Evolutionary conservation across 1,284 basidiomycete species (phyloP).

Genomic region (Pisolithus thermaeus): DNA sequence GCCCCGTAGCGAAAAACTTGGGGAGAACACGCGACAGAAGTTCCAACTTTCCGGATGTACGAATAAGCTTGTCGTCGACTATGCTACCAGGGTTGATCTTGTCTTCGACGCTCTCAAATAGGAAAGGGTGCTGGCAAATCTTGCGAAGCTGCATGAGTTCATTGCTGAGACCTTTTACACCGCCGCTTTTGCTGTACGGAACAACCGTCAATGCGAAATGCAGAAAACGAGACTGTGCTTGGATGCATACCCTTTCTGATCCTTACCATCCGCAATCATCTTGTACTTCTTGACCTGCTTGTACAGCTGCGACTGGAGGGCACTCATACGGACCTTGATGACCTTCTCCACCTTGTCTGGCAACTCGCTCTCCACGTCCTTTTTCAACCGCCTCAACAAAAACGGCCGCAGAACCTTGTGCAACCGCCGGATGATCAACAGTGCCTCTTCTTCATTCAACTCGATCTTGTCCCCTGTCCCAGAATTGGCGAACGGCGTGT

Average conservation of each 20-base stretch:
- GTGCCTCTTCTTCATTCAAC: slow-evolving; percentile 98
- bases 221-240: background rate
- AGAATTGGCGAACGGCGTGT: slow-evolving; percentile 98
- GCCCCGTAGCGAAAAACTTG: slow-evolving; percentile 89
- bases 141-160: slow-evolving; percentile 99
- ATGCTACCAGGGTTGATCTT: slow-evolving; percentile 80
- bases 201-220: too few relatives aligned
- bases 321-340: slow-evolving; percentile 97
- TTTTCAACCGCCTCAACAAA: slow-evolving; percentile 93
- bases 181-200: slow-evolving; percentile 54
- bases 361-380: slow-evolving; percentile 96
- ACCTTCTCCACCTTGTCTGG: slow-evolving; percentile 99
- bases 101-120: slow-evolving; percentile 94
- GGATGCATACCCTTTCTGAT: slow-evolving; percentile 53
- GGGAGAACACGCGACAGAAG: slow-evolving; percentile 91
- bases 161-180: slow-evolving; percentile 89
- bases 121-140: slow-evolving; percentile 97
- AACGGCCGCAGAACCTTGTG: slow-evolving; percentile 99
- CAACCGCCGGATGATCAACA: slow-evolving; percentile 95
- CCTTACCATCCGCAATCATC: slow-evolving; percentile 89
- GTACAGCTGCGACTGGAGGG: slow-evolving; percentile 91
- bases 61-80: slow-evolving; percentile 82
- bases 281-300: slow-evolving; percentile 98
- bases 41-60: slow-evolving; percentile 93
- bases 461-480: slow-evolving; percentile 97